phyloP scores from a whole-genome alignment of 352 stramenopile genomes.

The Aphanomyces invadans region DNA sequence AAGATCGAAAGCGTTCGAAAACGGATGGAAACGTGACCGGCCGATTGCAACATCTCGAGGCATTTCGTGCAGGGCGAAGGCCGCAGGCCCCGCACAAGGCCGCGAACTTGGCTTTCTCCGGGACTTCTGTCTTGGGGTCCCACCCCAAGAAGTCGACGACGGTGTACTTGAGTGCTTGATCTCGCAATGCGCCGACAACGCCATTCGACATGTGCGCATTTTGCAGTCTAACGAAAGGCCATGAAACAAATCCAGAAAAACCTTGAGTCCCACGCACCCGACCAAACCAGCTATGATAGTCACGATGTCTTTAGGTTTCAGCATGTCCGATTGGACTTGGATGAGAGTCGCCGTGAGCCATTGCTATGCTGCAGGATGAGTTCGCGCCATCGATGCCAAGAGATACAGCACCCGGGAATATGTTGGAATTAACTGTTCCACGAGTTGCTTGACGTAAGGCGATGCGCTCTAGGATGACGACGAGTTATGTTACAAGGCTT shows the following conservation, averaged over 20 bases:
- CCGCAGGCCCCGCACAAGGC: slow-evolving; percentile 61
- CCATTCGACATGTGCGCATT: slow-evolving; percentile 16
- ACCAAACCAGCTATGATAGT: slow-evolving; percentile 6
- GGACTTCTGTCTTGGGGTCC: slow-evolving; percentile 67
- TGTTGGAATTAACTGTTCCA: slow-evolving; percentile 7
- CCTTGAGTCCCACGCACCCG: slow-evolving; percentile 6
- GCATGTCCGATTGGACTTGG: slow-evolving; percentile 2
- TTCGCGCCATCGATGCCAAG: not conserved
- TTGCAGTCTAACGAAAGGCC: slow-evolving; percentile 4
- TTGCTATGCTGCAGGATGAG: not conserved
- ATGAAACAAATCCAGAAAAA: too few species aligned
- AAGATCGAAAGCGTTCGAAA: slow-evolving; percentile 74
- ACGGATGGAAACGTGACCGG: slow-evolving; percentile 56
- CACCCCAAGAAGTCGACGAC: slow-evolving; percentile 72
- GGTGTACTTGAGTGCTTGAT: slow-evolving; percentile 24
- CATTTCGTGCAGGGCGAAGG: slow-evolving; percentile 43
- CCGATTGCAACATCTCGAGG: slow-evolving; percentile 39
- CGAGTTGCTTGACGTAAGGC: not conserved
- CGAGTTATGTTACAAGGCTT: too few species aligned
- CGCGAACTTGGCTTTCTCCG: slow-evolving; percentile 52
- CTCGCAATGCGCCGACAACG: not conserved
- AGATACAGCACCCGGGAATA: slow-evolving; percentile 22
- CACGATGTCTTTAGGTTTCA: slow-evolving; percentile 15
- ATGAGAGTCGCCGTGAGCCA: not conserved
- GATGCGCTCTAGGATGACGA: slow-evolving; percentile 8